Conservation (phyloP, 805 yeast species). For the Ogataea henricii region DNA sequence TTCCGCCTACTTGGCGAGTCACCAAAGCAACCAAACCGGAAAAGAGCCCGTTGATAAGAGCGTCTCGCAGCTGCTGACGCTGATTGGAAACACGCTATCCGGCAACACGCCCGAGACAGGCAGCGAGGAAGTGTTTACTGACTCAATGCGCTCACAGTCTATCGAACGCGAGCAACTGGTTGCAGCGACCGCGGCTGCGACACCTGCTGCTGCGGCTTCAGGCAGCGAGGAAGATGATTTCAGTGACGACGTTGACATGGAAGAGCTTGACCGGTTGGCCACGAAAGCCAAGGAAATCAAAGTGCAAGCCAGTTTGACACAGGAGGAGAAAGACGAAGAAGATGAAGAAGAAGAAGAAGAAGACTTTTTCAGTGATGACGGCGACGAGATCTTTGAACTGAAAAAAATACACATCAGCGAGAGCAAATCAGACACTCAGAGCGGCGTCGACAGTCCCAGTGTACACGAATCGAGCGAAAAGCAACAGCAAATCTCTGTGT, state of each 20-base stretch:
- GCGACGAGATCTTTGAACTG: slow-evolving; percentile 25
- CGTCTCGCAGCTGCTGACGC: slow-evolving; percentile 28
- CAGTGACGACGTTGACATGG: slow-evolving; percentile 36
- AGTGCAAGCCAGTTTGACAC: slow-evolving; percentile 5
- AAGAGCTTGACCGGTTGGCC: slow-evolving; percentile 28
- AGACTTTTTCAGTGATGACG: slow-evolving; percentile 32
- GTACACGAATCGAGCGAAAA: too few species aligned
- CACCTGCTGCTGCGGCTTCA: too few species aligned
- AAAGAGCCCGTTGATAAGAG: slow-evolving; percentile 13
- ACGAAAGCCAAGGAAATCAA: slow-evolving; percentile 8
- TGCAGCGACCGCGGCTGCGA: background rate
- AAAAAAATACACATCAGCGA: slow-evolving; percentile 5
- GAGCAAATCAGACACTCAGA: background rate
- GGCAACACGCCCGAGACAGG: slow-evolving; percentile 1
- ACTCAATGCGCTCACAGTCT: slow-evolving; percentile 1
- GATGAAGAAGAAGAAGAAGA: slow-evolving; percentile 11
- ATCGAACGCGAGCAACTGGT: background rate
- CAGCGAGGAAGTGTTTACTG: background rate
- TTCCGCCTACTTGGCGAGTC: slow-evolving; percentile 7
- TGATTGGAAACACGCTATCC: slow-evolving; percentile 26
- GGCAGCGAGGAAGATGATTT: slow-evolving; percentile 24
- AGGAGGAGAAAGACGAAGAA: background rate
- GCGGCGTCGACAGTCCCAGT: too few species aligned
- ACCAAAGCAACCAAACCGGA: background rate
- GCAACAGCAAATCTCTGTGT: too few species aligned